Evolutionary conservation across 2,329 filamentous ascomycete genomes (phyloP).

Genomic region (Tolypocladium nubicola): DNA sequence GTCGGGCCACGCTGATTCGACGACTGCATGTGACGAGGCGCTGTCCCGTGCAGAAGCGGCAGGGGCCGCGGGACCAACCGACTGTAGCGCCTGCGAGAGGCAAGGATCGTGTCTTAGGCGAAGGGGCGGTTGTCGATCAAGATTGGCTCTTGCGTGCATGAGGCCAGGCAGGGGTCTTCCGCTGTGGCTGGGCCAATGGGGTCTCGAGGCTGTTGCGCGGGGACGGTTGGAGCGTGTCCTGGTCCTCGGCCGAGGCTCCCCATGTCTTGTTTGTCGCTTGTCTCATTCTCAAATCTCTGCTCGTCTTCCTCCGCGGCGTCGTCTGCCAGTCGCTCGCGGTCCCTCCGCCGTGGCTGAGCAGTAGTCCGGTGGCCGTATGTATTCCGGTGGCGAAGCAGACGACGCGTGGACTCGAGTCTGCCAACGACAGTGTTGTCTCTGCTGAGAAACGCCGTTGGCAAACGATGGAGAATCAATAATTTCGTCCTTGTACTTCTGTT

Average conservation of each 20-base stretch:
- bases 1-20: conserved; percentile 4
- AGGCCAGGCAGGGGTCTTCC: conserved; percentile 11
- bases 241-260: background rate
- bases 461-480: background rate
- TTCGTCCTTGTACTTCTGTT: background rate
- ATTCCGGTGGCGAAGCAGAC: background rate
- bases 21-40: conserved; percentile 29
- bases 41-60: conserved; percentile 32
- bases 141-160: conserved; percentile 29
- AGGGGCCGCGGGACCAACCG: conserved; percentile 37
- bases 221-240: background rate
- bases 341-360: background rate
- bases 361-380: background rate
- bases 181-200: conserved; percentile 4
- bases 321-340: background rate
- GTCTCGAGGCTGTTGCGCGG: background rate
- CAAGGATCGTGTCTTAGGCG: conserved; percentile 13
- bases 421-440: background rate
- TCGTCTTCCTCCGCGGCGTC: background rate
- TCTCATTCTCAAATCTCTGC: background rate
- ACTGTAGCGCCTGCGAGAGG: conserved; percentile 23
- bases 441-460: background rate
- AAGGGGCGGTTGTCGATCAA: conserved; percentile 21
- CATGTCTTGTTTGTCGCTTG: background rate
- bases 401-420: background rate